Base-by-base conservation (phyloP, 257 asterid genomes). In the Forsythia viridissima region DNA sequence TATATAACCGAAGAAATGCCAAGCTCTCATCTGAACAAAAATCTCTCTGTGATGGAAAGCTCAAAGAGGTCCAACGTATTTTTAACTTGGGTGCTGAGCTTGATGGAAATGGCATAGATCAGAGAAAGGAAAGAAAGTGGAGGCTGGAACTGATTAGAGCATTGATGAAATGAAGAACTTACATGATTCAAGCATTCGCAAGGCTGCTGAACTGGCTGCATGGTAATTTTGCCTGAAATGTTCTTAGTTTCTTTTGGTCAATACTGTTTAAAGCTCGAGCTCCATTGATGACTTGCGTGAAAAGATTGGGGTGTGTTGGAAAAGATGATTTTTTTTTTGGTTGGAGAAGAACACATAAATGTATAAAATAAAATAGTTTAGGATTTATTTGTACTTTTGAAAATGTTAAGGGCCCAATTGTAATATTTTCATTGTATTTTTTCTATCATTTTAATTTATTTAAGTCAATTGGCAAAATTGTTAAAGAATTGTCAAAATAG, bases 151-250 rank as follows among this genome's bases (percentile, higher is more conserved):
- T 80, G 92, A 84, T 85, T 90, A 86, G 71, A 82, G 80, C 80
- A 72, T 80, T 43, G 87, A 82, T 83, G 99, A 93, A 83, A 85
- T 92, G 80, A 87, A 88, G 81, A 84, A 76, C 67, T 84, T 96
- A 69, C 97, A 91, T 55, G 97, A 96, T 80, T 90, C 98, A 77
- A 93, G 99, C 80, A 89, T 92, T 74, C 92, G 88, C 73, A 96
- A 92, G 85, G 99, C 98, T 80, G 98, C 99, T 77, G 97, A 96
- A 82, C 83, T 93, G 87, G 99, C 97, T 75, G 97, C 97, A 51
- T 97, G 99, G 97, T 96, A 92, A 78, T 73, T 52, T 78, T 76
- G 12, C 78, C 78, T 82, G 36, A 43, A 48, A 52, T 75, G 24
- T 73, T 70, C 72, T 76, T 34, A 71, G 41, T 74, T 75, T 73